Base-by-base conservation (phyloP, 805 yeast species). In the Saccharomycopsis fodiens region DNA sequence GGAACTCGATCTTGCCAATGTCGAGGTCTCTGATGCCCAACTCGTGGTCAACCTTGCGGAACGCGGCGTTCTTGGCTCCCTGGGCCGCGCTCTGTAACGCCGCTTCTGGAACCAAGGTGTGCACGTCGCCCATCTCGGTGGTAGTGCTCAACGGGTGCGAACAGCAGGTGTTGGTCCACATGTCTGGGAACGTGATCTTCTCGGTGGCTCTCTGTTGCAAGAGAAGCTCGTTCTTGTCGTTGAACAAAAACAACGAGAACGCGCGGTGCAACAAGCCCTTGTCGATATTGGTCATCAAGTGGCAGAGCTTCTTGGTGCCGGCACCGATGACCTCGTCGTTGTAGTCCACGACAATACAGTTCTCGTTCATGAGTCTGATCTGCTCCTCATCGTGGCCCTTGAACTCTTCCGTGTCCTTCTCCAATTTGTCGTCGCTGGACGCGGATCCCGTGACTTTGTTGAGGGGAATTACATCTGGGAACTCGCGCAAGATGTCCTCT, bases 131-230 rank as follows among this genome's bases (percentile, higher is more conserved):
- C 59, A 88, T 68, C 64, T 93, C 99, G 31, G 77, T 68, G 32
- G 80, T 74, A 30, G 87, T 77, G 45, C 96, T 87, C 44, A 93
- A 70, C 7, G 99, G 99, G 62, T 93, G 99, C 1, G 97, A 89
- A 64, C 99, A 93, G 66, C 99, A 93, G 1, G 99, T 93, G 63
- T 93, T 93, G 21, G 99, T 93, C 99, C 99, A 93, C 82, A 89
- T 79, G 48, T 79, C 79, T 1, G 97, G 95, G 65, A 93, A 93
- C 1, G 99, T 93, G 67, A 93, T 93, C 64, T 93, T 93, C 62
- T 93, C 97, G 41, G 80, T 79, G 0, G 99, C 97, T 56, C 99
- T 79, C 67, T 91, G 97, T 67, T 93, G 99, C 55, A 93, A 70
- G 48, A 93, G 71, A 51, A 93, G 72, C 64, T 83, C 73, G 48